Percentiles rank a stretch among this genome's conserved stretches.
Conservation (phyloP, 768 basidiomycete genomes). For the Suillus hirtellus region DNA sequence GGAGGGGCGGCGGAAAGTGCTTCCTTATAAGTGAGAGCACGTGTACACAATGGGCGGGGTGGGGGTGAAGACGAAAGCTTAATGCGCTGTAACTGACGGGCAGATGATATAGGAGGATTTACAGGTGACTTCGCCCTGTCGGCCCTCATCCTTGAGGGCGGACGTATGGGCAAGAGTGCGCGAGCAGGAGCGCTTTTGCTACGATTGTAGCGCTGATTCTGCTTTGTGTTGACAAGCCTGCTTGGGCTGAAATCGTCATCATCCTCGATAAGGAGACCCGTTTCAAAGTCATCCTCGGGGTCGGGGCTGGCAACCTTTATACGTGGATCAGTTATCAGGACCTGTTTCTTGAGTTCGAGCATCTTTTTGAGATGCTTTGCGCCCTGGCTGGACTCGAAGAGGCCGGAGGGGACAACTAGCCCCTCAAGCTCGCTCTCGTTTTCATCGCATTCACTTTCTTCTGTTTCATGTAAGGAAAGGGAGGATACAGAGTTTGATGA, state of each 20-base stretch:
- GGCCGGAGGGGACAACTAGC: constrained; percentile 69
- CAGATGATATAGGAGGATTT: constrained; percentile 68
- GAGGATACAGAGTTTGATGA: constrained; percentile 75
- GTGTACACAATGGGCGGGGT: constrained; percentile 46
- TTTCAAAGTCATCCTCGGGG: constrained; percentile 84
- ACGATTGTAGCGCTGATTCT: constrained; percentile 48
- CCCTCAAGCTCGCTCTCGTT: constrained; percentile 81
- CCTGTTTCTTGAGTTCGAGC: constrained; percentile 54
- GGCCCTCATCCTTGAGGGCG: constrained; percentile 59
- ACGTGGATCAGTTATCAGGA: constrained; percentile 53
- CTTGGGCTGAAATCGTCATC: constrained; percentile 83
- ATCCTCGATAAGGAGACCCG: constrained; percentile 80
- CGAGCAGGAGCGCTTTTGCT: constrained; percentile 63
- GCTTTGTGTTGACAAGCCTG: constrained; percentile 55
- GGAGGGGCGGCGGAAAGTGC: constrained; percentile 52
- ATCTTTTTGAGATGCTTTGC: constrained; percentile 50
- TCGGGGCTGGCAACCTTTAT: constrained; percentile 58
- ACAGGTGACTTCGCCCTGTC: constrained; percentile 75
- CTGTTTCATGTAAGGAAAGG: constrained; percentile 63
- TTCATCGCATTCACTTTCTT: constrained; percentile 67
- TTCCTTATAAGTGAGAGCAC: constrained; percentile 61
- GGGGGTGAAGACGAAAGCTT: constrained; percentile 72
- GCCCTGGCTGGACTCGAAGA: constrained; percentile 74
- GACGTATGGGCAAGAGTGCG: constrained; percentile 50
- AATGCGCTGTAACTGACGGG: constrained; percentile 66